A percentile compares a stretch with the other conserved stretches of the same genome.
Evolutionary conservation across 2,329 filamentous ascomycete genomes (phyloP).

Genomic region (Didymella segeticola): DNA sequence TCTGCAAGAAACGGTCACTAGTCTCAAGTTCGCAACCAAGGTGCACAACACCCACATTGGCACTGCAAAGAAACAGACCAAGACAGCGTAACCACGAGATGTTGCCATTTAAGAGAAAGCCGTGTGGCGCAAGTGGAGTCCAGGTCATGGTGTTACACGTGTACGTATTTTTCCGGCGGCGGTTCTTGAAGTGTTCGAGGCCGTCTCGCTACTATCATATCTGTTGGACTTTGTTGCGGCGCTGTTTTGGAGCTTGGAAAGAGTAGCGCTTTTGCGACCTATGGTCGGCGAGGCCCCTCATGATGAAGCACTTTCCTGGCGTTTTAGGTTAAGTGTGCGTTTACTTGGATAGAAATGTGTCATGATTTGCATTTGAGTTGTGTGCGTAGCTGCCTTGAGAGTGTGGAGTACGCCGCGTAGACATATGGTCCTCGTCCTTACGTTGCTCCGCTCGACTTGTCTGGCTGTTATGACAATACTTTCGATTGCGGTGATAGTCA

Average conservation of each 20-base stretch:
- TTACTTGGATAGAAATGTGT: constrained; percentile 13
- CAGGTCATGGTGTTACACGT: background rate
- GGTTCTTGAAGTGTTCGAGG: constrained; percentile 20
- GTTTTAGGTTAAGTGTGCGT: background rate
- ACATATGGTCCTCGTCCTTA: too few relatives aligned
- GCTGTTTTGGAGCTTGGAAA: background rate
- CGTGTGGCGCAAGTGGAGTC: background rate
- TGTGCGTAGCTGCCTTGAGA: background rate
- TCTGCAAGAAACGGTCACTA: constrained; percentile 90
- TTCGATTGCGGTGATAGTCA: too few relatives aligned
- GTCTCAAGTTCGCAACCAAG: constrained; percentile 94
- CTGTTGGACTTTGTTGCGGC: constrained; percentile 1
- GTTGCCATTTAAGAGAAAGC: background rate
- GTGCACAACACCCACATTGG: constrained; percentile 93
- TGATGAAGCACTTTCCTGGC: constrained; percentile 1
- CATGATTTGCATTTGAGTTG: background rate
- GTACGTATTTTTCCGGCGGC: constrained; percentile 15
- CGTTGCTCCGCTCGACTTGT: too few relatives aligned
- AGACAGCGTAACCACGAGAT: constrained; percentile 51
- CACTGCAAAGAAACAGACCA: constrained; percentile 79
- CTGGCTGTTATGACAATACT: too few relatives aligned
- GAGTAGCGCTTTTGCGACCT: constrained; percentile 2
- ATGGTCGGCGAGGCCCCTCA: constrained; percentile 9
- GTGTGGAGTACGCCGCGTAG: background rate
- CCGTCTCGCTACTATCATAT: constrained; percentile 9